These are phyloP conservation scores for Citrullus colocynthis DNA, from an alignment of 306 rosid genomes.

Conservation along the genomic window DNA sequence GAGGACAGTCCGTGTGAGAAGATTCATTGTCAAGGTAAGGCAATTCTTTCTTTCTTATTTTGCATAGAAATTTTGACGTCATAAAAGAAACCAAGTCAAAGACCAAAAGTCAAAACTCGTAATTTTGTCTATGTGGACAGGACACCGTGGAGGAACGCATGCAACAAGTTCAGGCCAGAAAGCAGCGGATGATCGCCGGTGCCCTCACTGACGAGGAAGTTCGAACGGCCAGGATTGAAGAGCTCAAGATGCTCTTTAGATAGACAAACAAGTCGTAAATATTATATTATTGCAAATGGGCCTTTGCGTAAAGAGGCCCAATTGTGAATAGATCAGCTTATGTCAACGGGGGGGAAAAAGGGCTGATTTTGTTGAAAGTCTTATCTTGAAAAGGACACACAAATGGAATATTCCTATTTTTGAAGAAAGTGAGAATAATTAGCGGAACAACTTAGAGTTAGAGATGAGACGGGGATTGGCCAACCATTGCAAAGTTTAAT, in stretches of 20 bases:
- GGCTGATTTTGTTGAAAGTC: background rate
- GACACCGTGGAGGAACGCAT: slow-evolving; percentile 59
- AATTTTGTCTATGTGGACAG: slow-evolving; percentile 13
- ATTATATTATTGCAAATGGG: background rate
- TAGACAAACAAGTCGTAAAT: slow-evolving; percentile 12
- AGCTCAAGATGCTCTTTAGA: slow-evolving; percentile 68
- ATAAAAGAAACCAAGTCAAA: background rate
- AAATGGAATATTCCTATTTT: slow-evolving; percentile 1
- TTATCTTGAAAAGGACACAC: background rate
- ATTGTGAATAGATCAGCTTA: background rate
- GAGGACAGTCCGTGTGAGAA: slow-evolving; percentile 25
- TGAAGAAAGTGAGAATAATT: background rate
- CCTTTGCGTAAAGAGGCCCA: background rate
- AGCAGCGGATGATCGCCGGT: slow-evolving; percentile 68
- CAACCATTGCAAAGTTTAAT: background rate
- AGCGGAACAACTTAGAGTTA: background rate
- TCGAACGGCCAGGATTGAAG: slow-evolving; percentile 55
- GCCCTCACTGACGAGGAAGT: slow-evolving; percentile 72
- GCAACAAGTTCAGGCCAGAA: slow-evolving; percentile 67
- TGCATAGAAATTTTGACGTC: background rate
- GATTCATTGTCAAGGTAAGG: slow-evolving; percentile 37
- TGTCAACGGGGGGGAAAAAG: too few relatives aligned
- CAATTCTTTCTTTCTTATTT: background rate
- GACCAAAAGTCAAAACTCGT: background rate
- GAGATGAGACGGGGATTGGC: background rate